Percentiles rank a stretch among this genome's conserved stretches.
Conservation (phyloP, 257 asterid species). For the Paulownia fortunei region DNA sequence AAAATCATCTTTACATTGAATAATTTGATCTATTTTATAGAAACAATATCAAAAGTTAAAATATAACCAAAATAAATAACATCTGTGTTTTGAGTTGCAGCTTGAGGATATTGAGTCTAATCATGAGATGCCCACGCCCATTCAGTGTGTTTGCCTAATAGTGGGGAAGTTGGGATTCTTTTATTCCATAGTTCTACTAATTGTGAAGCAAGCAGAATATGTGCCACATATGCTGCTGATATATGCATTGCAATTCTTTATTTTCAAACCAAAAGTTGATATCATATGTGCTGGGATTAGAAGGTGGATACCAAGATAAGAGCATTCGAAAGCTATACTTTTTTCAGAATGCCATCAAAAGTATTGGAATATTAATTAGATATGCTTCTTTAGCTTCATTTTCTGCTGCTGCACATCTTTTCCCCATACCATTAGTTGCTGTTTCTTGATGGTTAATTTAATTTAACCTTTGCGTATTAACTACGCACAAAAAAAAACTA, state of each 20-base stretch:
- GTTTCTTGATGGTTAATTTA: background rate
- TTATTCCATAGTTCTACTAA: background rate
- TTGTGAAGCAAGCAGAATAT: conserved; percentile 9
- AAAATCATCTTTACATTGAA: too few relatives aligned
- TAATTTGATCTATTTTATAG: too few relatives aligned
- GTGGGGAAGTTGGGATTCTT: conserved; percentile 15
- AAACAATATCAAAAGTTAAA: too few relatives aligned
- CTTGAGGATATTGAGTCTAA: conserved; percentile 23
- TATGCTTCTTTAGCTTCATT: background rate
- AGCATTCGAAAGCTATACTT: too few relatives aligned
- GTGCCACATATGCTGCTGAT: background rate
- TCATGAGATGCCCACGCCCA: conserved; percentile 31
- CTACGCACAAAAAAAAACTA: too few relatives aligned
- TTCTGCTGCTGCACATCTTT: background rate
- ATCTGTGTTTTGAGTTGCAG: background rate
- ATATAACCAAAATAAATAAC: background rate
- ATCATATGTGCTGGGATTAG: background rate
- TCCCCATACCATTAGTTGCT: too few relatives aligned
- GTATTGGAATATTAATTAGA: background rate
- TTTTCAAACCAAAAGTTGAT: background rate
- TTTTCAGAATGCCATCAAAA: too few relatives aligned
- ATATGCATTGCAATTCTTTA: background rate
- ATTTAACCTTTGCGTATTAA: background rate
- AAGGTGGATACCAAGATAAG: background rate
- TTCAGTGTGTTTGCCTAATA: background rate